Conservation (phyloP, 805 yeast species). For the Saccharomycopsis oosterbeekiorum region DNA sequence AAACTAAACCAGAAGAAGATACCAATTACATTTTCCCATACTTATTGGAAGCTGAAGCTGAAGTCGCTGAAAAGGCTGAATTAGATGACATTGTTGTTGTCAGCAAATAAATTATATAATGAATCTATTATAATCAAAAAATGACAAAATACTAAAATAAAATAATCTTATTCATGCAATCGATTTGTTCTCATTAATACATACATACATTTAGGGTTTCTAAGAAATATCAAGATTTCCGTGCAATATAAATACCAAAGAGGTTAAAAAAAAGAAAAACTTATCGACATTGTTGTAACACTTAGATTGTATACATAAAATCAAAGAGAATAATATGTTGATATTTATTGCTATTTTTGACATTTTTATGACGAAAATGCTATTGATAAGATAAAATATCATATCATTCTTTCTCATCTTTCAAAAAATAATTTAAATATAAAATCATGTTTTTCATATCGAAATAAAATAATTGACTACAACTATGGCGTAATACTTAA, state of each 20-base stretch:
- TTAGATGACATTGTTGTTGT: constrained; percentile 60
- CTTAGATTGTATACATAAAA: too few relatives aligned
- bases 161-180: background rate
- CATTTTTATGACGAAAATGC: too few relatives aligned
- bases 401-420: background rate
- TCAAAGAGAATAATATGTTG: too few relatives aligned
- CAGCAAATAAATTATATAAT: constrained; percentile 7
- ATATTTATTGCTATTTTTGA: too few relatives aligned
- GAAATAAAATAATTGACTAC: background rate
- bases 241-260: background rate
- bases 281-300: too few relatives aligned
- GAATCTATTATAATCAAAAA: background rate
- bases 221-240: background rate
- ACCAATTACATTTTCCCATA: constrained; percentile 76
- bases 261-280: too few relatives aligned
- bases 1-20: constrained; percentile 72
- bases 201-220: background rate
- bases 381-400: background rate
- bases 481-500: background rate
- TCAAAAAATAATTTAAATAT: too few relatives aligned
- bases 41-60: constrained; percentile 90
- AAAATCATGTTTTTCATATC: background rate
- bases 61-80: constrained; percentile 75
- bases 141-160: background rate
- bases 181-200: background rate